Evolutionary conservation across 2,329 filamentous ascomycete species (phyloP), one percentile per base, ranked within the genome.

Genomic region (Colletotrichum lindemuthianum): DNA sequence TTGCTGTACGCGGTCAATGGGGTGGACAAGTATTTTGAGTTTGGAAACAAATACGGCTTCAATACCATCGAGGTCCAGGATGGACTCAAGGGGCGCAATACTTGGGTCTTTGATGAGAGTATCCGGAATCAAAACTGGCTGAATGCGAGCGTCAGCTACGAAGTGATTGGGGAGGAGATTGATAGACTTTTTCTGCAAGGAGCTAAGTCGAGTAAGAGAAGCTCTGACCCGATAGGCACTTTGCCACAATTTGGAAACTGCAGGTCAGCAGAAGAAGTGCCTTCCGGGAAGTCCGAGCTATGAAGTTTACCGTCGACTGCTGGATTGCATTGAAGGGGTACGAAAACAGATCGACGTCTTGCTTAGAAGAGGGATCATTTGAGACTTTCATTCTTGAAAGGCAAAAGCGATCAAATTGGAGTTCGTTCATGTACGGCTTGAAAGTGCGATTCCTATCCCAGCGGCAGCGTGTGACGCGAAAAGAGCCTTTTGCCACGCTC

Each of bases 101-200:
- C 44, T 8, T 83, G 81, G 81, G 69, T 81, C 3, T 69, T 73
- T 16, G 78, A 82, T 44, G 66, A 72, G 15, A 36, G 24, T 5
- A 67, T 72, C 6, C 75, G 67, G 11, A 76, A 77, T 44, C 81
- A 82, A 71, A 74, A 76, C 58, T 83, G 77, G 72, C 66, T 83
- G 41, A 70, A 67, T 49, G 58, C 81, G 44, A 75, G 63, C 45
- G 68, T 70, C 3, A 64, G 61, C 8, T 70, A 76, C 59, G 69
- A 69, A 32, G 71, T 68, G 24, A 71, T 73, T 8, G 70, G 70
- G 0, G 60, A 52, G 2, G 70, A 74, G 60, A 51, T 78, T 6
- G 75, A 77, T 55, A 61, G 64, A 12, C 55, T 74, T 16, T 73
- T 72, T 40, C 53, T 77, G 11, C 44, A 69, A n/a, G 74, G 71